These are phyloP conservation scores for Pseudogymnoascus sp. DNA, from an alignment of 2,329 filamentous ascomycete genomes.

Conservation along the genomic window DNA sequence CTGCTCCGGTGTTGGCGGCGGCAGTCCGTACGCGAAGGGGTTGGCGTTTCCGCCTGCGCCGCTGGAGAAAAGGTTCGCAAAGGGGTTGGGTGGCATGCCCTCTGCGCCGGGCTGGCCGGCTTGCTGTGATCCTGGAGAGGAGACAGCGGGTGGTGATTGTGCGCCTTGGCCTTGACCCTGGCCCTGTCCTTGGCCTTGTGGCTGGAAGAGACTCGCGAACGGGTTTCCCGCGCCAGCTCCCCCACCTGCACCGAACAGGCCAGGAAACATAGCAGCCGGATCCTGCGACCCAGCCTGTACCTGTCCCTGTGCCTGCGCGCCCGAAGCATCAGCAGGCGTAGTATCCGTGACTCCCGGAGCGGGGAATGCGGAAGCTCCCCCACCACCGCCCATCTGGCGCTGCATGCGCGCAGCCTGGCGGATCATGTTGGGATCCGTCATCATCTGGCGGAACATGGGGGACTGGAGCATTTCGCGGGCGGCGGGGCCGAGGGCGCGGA, in stretches of 20 bases:
- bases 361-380: conserved; percentile 58
- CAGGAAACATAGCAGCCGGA: conserved; percentile 27
- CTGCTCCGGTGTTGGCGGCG: conserved; percentile 45
- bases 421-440: conserved; percentile 82
- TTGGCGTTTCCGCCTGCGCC: conserved; percentile 28
- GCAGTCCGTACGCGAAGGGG: conserved; percentile 35
- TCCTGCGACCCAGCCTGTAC: conserved; percentile 17
- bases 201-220: conserved; percentile 50
- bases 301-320: conserved; percentile 25
- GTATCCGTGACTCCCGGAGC: conserved; percentile 88
- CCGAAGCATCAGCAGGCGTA: conserved; percentile 44
- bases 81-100: conserved; percentile 48
- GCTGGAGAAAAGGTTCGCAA: conserved; percentile 51
- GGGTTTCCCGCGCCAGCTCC: conserved; percentile 41
- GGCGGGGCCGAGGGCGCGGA: conserved; percentile 60
- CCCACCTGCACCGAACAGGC: conserved; percentile 27
- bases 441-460: conserved; percentile 81
- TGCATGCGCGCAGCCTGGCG: conserved; percentile 77
- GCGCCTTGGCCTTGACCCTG: conserved; percentile 16
- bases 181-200: conserved; percentile 18
- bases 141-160: conserved; percentile 17
- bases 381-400: conserved; percentile 51
- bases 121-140: conserved; percentile 23
- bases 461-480: conserved; percentile 81
- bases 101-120: conserved; percentile 17